Evolutionary conservation across 1,139 yeast genomes (phyloP), one percentile per base, ranked within the genome.

Genomic region (Saccharomyces pastorianus): DNA sequence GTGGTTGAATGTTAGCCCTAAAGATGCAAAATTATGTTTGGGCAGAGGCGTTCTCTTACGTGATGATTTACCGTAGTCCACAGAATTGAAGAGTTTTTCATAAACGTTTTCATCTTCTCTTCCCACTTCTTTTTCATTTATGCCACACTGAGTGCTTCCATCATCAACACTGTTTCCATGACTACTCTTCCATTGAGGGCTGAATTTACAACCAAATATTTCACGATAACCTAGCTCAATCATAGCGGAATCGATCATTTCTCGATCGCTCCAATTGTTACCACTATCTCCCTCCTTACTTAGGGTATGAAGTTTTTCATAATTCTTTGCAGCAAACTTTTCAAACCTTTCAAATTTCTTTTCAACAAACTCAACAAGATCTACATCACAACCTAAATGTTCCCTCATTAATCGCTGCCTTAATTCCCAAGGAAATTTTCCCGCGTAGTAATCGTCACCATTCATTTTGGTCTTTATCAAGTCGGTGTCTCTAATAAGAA

Each of bases 341-440:
- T 84, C 88, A 57, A 85, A 76, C 60, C 79, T 79, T 48, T 74
- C 74, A 62, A 87, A 86, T 60, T 86, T 76, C 63, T 95, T 77
- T 65, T 93, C 98, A 42, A 90, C 88, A 49, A 86, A 73, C 58
- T 93, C 99, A 46, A 93, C 73, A 28, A 85, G 76, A 70, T 95
- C 99, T 49, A 91, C 93, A 69, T 88, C 93, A 51, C 95, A 85
- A 20, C 99, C 99, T 38, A 95, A 70, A 71, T 95, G 99, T 67
- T 95, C 99, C 60, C 99, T 80, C 99, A 95, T 93, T 51, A 95
- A 76, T 58, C 98, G 78, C 75, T 90, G 81, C 66, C 99, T 78
- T 59, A 95, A 74, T 2, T 95, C 85, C 69, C 90, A 96, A 0
- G 98, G 90, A 74, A 93, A 95, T 61, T 83, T 84, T 1, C 90